Conservation (phyloP, 177 flowering plant species). For the Vitis hybrid region DNA sequence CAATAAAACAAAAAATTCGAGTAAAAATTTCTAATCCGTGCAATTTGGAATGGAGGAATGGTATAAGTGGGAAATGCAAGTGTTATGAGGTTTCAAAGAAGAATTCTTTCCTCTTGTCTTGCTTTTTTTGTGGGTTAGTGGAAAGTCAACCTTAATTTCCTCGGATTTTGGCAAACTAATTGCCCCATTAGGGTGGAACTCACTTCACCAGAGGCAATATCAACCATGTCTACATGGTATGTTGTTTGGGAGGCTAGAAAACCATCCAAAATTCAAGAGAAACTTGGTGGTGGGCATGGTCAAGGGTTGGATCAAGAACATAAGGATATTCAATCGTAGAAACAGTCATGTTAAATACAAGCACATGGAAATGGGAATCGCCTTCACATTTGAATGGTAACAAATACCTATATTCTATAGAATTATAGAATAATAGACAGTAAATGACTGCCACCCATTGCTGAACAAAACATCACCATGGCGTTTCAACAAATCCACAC, state of each 20-base stretch:
- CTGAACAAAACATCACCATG: slow-evolving; percentile 13
- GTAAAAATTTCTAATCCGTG: too few species aligned
- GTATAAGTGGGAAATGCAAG: too few species aligned
- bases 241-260: not conserved
- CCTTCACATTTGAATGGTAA: slow-evolving; percentile 11
- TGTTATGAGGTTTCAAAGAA: too few species aligned
- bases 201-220: not conserved
- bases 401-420: not conserved
- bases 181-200: too few species aligned
- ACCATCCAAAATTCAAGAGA: slow-evolving; percentile 3
- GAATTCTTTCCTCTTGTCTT: too few species aligned
- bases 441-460: slow-evolving; percentile 15
- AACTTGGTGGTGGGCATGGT: not conserved
- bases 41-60: too few species aligned
- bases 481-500: not conserved
- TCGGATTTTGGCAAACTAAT: too few species aligned
- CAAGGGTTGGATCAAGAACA: not conserved
- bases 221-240: not conserved
- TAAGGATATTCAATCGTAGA: slow-evolving; percentile 14
- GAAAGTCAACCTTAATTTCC: too few species aligned
- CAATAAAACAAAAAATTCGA: too few species aligned
- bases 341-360: slow-evolving; percentile 16
- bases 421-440: slow-evolving; percentile 6
- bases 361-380: slow-evolving; percentile 15
- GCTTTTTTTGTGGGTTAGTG: too few species aligned